Evolutionary conservation across 2,329 filamentous ascomycete species (phyloP), one percentile per base, ranked within the genome.

Genomic region (Coccinonectria pachysandricola): DNA sequence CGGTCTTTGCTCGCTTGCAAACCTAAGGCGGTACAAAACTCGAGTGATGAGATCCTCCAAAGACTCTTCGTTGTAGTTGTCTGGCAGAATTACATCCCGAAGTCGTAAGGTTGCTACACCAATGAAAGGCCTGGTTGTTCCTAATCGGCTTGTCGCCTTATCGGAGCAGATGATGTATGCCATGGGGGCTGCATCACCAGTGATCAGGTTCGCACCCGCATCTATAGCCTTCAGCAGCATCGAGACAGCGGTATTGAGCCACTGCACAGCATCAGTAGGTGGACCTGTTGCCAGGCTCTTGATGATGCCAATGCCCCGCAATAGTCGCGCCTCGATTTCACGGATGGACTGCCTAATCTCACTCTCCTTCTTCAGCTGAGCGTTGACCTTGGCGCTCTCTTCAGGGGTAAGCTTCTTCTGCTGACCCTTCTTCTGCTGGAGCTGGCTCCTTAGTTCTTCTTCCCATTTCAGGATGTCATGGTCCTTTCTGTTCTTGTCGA

Each of bases 391-490:
- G 15, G 79, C 72, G 40, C 79, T 79, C 46, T 98, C 88, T 18
- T 96, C 91, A 1, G 83, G 59, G 0, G 84, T 91, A 7, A 96
- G 72, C 57, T 95, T 98, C 60, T 86, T 88, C 43, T 85, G 75
- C 34, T 82, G 74, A 1, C 88, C 88, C 54, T 88, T 94, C 63
- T 96, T 98, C 49, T 83, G 70, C n/a, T 87, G 86, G 20, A 98
- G 59, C 44, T 95, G 85, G 19, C 75, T 69, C 31, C 87, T 71
- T 6, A 98, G 66, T 38, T 98, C 91, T 51, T 88, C 81, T 55
- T 98, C 91, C 91, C 92, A 98, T 55, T 94, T 95, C 20, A 95
- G 57, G 2, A 85, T 92, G 43, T 98, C 85, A 45, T 95, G 94
- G 50, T 96, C 91, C 52, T 93, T 95, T 24, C 75, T 79, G 45